Evolutionary conservation across 1,284 basidiomycete species (phyloP).

Genomic region (Flammula alnicola): DNA sequence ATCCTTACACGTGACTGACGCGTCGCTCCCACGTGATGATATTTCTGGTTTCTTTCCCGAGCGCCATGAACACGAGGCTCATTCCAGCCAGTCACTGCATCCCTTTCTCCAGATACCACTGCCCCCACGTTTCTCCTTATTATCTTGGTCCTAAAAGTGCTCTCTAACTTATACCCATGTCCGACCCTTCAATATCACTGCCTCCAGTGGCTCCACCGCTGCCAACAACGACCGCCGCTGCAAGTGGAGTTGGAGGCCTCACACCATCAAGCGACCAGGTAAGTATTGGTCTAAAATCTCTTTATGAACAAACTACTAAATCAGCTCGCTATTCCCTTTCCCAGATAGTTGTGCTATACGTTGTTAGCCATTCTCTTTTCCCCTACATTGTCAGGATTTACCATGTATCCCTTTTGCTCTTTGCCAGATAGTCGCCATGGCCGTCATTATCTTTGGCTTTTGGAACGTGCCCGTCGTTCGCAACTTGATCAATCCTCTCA

Average conservation of each 20-base stretch:
- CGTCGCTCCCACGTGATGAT: conserved; percentile 16
- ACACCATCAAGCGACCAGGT: conserved; percentile 48
- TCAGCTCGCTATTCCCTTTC: conserved; percentile 7
- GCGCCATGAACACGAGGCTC: conserved; percentile 19
- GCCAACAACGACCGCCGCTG: conserved; percentile 28
- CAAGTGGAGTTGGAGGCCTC: conserved; percentile 29
- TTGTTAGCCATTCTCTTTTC: conserved; percentile 51
- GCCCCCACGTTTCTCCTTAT: conserved; percentile 7
- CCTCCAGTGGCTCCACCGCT: conserved; percentile 45
- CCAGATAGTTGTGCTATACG: conserved; percentile 71
- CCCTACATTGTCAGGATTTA: conserved; percentile 6
- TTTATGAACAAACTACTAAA: conserved; percentile 13
- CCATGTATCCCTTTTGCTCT: conserved; percentile 8
- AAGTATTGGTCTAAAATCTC: conserved; percentile 13
- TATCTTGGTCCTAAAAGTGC: neutral
- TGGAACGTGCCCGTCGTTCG: conserved; percentile 82
- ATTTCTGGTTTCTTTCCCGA: conserved; percentile 8
- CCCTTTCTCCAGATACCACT: conserved; percentile 4
- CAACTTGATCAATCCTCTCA: conserved; percentile 77
- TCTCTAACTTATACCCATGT: conserved; percentile 20
- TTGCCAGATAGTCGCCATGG: conserved; percentile 73
- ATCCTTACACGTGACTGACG: conserved; percentile 19
- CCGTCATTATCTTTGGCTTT: conserved; percentile 79
- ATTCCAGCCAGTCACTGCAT: neutral
- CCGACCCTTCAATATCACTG: conserved; percentile 24